Base-by-base conservation (phyloP, 371 early-diverging fungal species). In the Mucor racemosus region DNA sequence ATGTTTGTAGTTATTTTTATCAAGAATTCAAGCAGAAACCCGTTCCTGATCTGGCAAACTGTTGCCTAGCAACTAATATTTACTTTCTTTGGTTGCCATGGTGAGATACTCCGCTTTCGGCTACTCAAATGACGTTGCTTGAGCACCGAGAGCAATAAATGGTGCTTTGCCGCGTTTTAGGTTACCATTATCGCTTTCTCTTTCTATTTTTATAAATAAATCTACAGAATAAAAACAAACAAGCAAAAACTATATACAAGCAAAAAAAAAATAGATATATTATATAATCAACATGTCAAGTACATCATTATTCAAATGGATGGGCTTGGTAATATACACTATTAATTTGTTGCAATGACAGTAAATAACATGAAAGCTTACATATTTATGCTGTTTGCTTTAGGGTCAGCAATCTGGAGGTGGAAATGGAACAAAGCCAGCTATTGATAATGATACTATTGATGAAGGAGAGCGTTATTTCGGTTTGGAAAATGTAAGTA, bases 401-500 rank as follows among this genome's bases (percentile, higher is more conserved):
- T 67, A 84, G 83, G 83, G 80, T 21, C 76, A 78, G 62, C 68
- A 64, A 36, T 68, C 80, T 19, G 80, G 76, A 31, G 26, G 26
- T 50, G 50, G 50, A 50, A 7, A 50, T 50, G 50, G 50, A 50
- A 19, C 50, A 26, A 85, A 84, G 59, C 55, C 80, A 6, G 53
- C 76, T 1, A 68, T 62, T 34, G 78, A 76, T 13, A 77, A 77
- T 57, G 67, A 74, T 34, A 68, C 66, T 46, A 39, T 69, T 36
- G 80, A 79, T 65, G 84, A 86, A 67, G 86, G 84, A 36, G 94
- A 94, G 65, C 80, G 92, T 10, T 92, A 88, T 77, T 92, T 90
- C 73, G 97, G 97, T 7, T 77, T 97, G 19, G 94, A 95, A 76
- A 97, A 97, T 83, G 96, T 95, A 87, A 85, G 87, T 59, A 11